Evolutionary conservation across 2,329 filamentous ascomycete species (phyloP).

Genomic region (Fusarium solani-melongenae): DNA sequence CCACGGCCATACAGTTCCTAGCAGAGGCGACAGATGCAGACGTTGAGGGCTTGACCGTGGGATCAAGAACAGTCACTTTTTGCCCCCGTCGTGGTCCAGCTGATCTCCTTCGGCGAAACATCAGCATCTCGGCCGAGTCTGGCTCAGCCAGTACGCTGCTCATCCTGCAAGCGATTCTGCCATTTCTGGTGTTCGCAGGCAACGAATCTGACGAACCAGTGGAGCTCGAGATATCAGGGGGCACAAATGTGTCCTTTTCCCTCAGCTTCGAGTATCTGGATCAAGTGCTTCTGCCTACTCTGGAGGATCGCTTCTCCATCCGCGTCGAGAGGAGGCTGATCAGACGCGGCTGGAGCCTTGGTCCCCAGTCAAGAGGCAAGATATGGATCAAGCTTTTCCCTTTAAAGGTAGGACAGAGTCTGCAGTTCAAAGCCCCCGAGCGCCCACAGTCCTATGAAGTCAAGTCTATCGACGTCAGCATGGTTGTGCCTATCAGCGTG

Average conservation of each 20-base stretch:
- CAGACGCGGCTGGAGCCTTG: slow-evolving; percentile 63
- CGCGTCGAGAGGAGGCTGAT: slow-evolving; percentile 57
- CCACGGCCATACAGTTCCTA: slow-evolving; percentile 65
- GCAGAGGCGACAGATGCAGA: slow-evolving; percentile 63
- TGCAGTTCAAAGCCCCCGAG: slow-evolving; percentile 51
- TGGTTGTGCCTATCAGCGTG: slow-evolving; percentile 60
- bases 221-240: slow-evolving; percentile 64
- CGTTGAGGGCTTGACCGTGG: slow-evolving; percentile 61
- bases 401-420: slow-evolving; percentile 45
- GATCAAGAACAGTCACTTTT: slow-evolving; percentile 63
- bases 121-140: slow-evolving; percentile 62
- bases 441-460: slow-evolving; percentile 50
- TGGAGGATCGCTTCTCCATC: slow-evolving; percentile 63
- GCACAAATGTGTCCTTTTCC: slow-evolving; percentile 69
- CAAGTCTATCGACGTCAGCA: slow-evolving; percentile 60
- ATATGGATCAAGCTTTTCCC: slow-evolving; percentile 57
- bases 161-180: slow-evolving; percentile 70
- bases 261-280: slow-evolving; percentile 71
- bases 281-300: slow-evolving; percentile 67
- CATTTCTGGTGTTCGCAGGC: slow-evolving; percentile 67
- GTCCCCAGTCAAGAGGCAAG: slow-evolving; percentile 54
- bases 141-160: slow-evolving; percentile 65
- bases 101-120: slow-evolving; percentile 53
- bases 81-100: slow-evolving; percentile 53
- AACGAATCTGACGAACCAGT: slow-evolving; percentile 56